phyloP scores from a whole-genome alignment of 768 basidiomycete genomes.

The Lanmaoa pseudosensibilis region DNA sequence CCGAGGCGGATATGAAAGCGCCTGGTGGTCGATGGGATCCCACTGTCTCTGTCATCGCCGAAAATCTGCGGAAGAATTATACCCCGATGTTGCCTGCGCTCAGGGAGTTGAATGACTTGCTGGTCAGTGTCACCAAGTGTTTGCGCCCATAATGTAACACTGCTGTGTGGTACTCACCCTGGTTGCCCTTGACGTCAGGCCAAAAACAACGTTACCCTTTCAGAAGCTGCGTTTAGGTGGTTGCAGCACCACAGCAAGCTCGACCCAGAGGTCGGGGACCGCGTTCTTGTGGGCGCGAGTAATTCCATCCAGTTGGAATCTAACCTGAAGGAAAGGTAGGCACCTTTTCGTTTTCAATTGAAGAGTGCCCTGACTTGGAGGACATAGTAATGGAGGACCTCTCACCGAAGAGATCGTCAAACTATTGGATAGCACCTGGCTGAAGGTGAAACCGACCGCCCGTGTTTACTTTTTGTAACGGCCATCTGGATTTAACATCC shows the following conservation, averaged over 20 bases:
- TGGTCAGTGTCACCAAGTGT: constrained; percentile 3
- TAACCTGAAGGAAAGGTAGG: constrained; percentile 16
- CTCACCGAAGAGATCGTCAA: constrained; percentile 6
- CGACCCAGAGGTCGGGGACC: constrained; percentile 19
- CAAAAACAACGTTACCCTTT: constrained; percentile 8
- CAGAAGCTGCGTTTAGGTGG: constrained; percentile 22
- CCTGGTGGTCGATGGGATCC: constrained; percentile 15
- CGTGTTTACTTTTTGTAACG: not conserved
- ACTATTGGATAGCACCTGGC: constrained; percentile 2
- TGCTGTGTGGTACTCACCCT: not conserved
- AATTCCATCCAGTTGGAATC: constrained; percentile 37
- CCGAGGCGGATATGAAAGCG: constrained; percentile 4
- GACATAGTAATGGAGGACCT: not conserved
- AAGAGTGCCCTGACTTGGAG: not conserved
- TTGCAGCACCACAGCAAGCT: constrained; percentile 24
- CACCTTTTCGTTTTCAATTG: not conserved
- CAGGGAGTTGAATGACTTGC: constrained; percentile 15
- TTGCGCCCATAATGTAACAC: not conserved
- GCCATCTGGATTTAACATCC: not conserved
- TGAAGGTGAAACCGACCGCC: constrained; percentile 7
- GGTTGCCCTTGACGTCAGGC: not conserved
- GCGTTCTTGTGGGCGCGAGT: constrained; percentile 40
- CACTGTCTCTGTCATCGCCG: not conserved
- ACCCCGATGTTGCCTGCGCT: constrained; percentile 13
- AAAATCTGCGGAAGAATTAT: not conserved